A percentile compares a stretch with the other conserved stretches of the same genome.
These are phyloP conservation scores for Macrotyloma uniflorum DNA, from an alignment of 306 rosid species.

Conservation along the genomic window DNA sequence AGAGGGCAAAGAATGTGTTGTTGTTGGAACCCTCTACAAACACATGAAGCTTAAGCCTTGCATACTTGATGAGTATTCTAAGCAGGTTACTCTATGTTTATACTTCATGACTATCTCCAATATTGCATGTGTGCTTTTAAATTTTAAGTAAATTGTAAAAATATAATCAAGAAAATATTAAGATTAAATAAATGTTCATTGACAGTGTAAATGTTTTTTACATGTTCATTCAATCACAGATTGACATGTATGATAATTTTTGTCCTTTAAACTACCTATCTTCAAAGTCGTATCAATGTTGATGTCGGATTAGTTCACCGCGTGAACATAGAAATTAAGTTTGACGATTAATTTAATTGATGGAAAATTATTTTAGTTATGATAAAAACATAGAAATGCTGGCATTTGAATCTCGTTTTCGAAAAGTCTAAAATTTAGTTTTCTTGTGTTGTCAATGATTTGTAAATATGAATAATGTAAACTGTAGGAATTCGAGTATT, in stretches of 20 bases:
- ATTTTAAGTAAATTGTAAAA: background rate
- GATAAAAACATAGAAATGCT: background rate
- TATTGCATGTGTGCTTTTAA: background rate
- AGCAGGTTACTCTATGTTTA: conserved; percentile 54
- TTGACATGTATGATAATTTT: background rate
- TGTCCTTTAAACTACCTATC: background rate
- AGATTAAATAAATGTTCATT: background rate
- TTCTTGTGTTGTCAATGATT: background rate
- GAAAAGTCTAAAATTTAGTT: background rate
- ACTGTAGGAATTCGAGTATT: background rate
- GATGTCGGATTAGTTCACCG: background rate
- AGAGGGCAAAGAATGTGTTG: conserved; percentile 77
- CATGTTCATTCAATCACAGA: background rate
- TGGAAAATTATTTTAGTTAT: background rate
- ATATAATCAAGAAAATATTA: background rate
- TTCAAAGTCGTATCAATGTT: background rate
- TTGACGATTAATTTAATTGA: background rate
- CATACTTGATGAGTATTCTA: conserved; percentile 88
- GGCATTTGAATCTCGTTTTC: background rate
- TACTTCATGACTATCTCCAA: background rate
- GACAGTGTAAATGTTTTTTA: background rate
- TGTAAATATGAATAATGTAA: background rate
- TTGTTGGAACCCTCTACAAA: conserved; percentile 90
- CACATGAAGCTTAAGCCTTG: conserved; percentile 95
- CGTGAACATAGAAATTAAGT: background rate